Evolutionary conservation across 2,329 filamentous ascomycete species (phyloP).

Genomic region (Colletotrichum agaves): DNA sequence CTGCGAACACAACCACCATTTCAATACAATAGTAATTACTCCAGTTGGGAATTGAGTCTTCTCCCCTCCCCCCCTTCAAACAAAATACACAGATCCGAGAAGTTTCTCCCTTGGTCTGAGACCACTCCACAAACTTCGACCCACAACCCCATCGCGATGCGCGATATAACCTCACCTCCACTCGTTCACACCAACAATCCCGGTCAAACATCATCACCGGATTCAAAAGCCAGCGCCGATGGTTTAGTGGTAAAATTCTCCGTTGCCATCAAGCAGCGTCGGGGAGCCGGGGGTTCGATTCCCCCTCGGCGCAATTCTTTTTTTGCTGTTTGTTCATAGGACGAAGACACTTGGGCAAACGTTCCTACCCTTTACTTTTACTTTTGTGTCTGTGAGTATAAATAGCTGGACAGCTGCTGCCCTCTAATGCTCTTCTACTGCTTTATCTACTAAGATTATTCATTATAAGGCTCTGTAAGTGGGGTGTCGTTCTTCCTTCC

Average conservation of each 20-base stretch:
- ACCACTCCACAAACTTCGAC: not conserved
- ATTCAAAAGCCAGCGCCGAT: not conserved
- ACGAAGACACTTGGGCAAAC: too few species aligned
- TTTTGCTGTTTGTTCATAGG: not conserved
- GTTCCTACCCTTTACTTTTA: not conserved
- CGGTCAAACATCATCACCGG: not conserved
- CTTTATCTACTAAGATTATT: too few species aligned
- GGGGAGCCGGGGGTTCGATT: slow-evolving; percentile 21
- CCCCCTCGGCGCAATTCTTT: slow-evolving; percentile 2
- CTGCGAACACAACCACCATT: too few species aligned
- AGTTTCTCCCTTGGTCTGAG: too few species aligned
- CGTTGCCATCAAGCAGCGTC: slow-evolving; percentile 16
- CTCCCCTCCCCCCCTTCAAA: too few species aligned
- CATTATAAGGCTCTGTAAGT: too few species aligned
- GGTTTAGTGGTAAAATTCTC: slow-evolving; percentile 27
- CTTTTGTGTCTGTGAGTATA: not conserved
- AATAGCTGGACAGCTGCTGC: too few species aligned
- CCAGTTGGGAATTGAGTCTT: too few species aligned
- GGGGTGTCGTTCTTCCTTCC: too few species aligned
- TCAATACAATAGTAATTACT: too few species aligned
- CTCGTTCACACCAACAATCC: not conserved
- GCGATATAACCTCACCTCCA: not conserved
- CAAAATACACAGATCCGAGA: too few species aligned
- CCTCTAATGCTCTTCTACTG: too few species aligned
- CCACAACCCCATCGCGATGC: not conserved